phyloP scores from a whole-genome alignment of 805 yeast species.

The Suhomyces sp. region DNA sequence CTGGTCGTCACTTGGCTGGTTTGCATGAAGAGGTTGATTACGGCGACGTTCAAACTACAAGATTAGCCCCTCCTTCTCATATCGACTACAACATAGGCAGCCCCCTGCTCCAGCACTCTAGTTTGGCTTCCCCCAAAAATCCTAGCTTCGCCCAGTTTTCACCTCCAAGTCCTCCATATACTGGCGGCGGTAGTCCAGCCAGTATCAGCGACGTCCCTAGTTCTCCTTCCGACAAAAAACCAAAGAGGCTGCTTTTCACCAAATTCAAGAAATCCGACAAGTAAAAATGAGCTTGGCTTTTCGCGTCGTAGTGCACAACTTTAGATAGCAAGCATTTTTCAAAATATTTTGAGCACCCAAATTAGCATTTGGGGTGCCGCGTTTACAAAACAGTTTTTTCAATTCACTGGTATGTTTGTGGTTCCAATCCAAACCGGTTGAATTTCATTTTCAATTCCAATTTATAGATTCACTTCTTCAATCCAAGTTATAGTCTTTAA shows the following conservation, averaged over 20 bases:
- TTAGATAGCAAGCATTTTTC: not conserved
- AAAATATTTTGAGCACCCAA: not conserved
- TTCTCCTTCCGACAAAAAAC: slow-evolving; percentile 1
- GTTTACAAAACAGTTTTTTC: not conserved
- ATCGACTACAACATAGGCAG: not conserved
- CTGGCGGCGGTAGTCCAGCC: not conserved
- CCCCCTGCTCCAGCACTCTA: not conserved
- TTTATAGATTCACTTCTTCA: not conserved
- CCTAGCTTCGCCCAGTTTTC: not conserved
- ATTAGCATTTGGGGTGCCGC: not conserved
- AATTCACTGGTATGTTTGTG: not conserved
- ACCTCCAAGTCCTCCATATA: not conserved
- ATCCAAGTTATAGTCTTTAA: not conserved
- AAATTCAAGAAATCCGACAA: slow-evolving; percentile 2
- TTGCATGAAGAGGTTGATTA: not conserved
- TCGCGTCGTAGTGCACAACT: not conserved
- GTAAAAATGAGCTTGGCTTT: not conserved
- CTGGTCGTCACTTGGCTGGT: not conserved
- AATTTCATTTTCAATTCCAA: not conserved
- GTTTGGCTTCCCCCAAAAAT: not conserved
- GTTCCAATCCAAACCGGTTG: not conserved
- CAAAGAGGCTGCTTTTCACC: slow-evolving; percentile 6
- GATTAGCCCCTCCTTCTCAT: not conserved
- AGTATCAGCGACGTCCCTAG: not conserved
- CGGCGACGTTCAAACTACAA: not conserved